Base-by-base conservation (phyloP, 805 yeast species). In the Saccharomycodes ludwigii region DNA sequence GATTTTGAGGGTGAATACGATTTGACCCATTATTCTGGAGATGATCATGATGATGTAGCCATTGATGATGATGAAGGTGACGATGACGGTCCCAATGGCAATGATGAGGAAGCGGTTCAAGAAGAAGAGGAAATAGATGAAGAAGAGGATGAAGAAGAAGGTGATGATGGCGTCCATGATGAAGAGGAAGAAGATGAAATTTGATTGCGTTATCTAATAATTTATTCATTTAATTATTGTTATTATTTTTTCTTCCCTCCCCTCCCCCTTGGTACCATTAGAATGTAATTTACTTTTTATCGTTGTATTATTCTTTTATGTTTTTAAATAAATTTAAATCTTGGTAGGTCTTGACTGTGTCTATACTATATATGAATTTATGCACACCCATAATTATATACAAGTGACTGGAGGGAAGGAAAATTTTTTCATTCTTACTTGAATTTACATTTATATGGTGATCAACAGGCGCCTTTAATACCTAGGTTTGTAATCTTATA, bases 1-100 rank as follows among this genome's bases (percentile, higher is more conserved):
- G 61, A 54, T 11, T 53, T 48, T 32, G 63, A 60, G 30, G 64
- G 58, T 21, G 73, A 66, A 36, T 66, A 65, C 39, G 73, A 67
- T 41, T 44, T 67, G 31, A 61, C 61, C 3, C 32, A 31, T 18
- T 47, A 55, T 22, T 68, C 61, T 16, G 64, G 60, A 21, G 47
- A 48, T 13, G 60, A 56, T 8, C 58, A 56, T 15, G 58, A 50
- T 24, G 62, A 56, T 18, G 60, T 55, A 34, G 58, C 54, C 18
- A 57, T 54, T 17, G 47, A 43, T 26, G 56, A 50, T 18, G 35
- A 35, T 11, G 52, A 48, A 19, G 52, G 45, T n/a, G 36, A 46
- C 17, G 52, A 46, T 21, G 42, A 49, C 23, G 46, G 15, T 14
- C 12, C 24, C 24, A 21, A 22, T 18, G 15, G 7, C 15, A n/a